Percentiles rank a stretch among this genome's conserved stretches.
These are phyloP conservation scores for Hypoxylon sp. DNA, from an alignment of 2,329 filamentous ascomycete species.

Conservation along the genomic window DNA sequence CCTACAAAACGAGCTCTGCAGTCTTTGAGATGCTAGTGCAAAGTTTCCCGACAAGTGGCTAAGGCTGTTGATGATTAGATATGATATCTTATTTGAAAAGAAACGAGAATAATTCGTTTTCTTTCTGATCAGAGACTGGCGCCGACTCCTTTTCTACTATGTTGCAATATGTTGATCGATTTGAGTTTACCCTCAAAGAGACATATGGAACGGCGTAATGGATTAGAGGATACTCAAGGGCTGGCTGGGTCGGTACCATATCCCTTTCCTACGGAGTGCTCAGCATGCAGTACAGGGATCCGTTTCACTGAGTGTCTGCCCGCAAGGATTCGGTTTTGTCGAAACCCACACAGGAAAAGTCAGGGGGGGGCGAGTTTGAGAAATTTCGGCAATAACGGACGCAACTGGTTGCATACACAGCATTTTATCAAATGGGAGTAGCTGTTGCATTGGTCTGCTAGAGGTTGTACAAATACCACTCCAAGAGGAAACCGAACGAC, in stretches of 20 bases:
- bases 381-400: background rate
- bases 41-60: no score
- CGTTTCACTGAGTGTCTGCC: background rate
- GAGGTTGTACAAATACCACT: background rate
- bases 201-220: background rate
- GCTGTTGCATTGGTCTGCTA: background rate
- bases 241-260: background rate
- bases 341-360: background rate
- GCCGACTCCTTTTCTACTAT: no score
- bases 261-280: background rate
- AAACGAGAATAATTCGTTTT: no score
- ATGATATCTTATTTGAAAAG: no score
- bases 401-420: background rate
- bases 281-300: background rate
- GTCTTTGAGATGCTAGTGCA: no score
- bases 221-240: background rate
- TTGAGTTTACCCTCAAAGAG: no score
- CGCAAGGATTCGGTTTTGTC: background rate
- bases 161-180: no score
- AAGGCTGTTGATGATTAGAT: no score
- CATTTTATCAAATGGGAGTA: background rate
- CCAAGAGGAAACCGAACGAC: constrained; percentile 1
- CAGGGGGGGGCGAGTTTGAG: background rate
- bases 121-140: no score
- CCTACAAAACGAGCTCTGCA: no score